phyloP scores from a whole-genome alignment of 2,329 filamentous ascomycete genomes.

The Cyclaneusma minus region DNA sequence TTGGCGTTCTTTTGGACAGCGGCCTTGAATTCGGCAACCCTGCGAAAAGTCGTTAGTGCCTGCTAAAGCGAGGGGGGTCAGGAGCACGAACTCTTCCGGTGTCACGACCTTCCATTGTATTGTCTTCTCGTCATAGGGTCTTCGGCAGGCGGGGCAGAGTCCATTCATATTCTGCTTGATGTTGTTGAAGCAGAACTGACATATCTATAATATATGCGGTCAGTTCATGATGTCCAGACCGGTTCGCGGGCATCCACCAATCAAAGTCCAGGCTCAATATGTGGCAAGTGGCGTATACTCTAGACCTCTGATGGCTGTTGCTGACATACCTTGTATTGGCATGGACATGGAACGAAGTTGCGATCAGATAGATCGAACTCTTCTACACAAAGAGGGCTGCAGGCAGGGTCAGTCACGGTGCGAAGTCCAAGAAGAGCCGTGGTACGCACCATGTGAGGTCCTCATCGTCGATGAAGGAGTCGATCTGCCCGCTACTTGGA shows the following conservation, averaged over 20 bases:
- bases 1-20: slow-evolving; percentile 84
- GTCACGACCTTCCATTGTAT: slow-evolving; percentile 96
- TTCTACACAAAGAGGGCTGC: slow-evolving; percentile 91
- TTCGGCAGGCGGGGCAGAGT: slow-evolving; percentile 88
- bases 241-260: no score
- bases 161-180: slow-evolving; percentile 98
- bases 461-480: slow-evolving; percentile 57
- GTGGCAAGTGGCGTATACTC: slow-evolving; percentile 1
- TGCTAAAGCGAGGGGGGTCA: background rate
- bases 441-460: slow-evolving; percentile 45
- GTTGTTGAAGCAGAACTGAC: slow-evolving; percentile 99
- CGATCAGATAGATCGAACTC: slow-evolving; percentile 97
- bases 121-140: slow-evolving; percentile 90
- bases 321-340: slow-evolving; percentile 84
- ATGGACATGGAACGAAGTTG: slow-evolving; percentile 93
- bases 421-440: slow-evolving; percentile 1
- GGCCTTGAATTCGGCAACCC: slow-evolving; percentile 58
- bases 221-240: background rate
- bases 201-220: slow-evolving; percentile 47
- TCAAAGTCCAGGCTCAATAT: background rate
- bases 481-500: slow-evolving; percentile 32
- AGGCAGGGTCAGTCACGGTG: slow-evolving; percentile 14
- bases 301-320: no score
- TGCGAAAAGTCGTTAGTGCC: slow-evolving; percentile 21
- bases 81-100: slow-evolving; percentile 65